Percentiles rank a stretch among this genome's conserved stretches.
phyloP scores from a whole-genome alignment of 164 flowering plant species.

The Vitis vinifera region ASM3070453v1 NC_081821.1:9679501-9680000 shows the following conservation, averaged over 20 bases:
- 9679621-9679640: constrained; percentile 93
- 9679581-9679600: constrained; percentile 96
- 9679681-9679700: constrained; percentile 46
- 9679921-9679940: constrained; percentile 9
- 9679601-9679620: constrained; percentile 95
- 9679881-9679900: constrained; percentile 8
- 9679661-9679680: constrained; percentile 70
- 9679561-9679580: constrained; percentile 96
- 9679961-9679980: neutral
- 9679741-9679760: constrained; percentile 72
- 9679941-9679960: neutral
- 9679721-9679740: constrained; percentile 61
- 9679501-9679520: constrained; percentile 1
- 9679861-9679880: constrained; percentile 1
- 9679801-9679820: constrained; percentile 29
- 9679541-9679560: constrained; percentile 99
- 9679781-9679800: constrained; percentile 52
- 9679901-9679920: neutral
- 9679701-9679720: constrained; percentile 52
- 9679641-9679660: constrained; percentile 93
- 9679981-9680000: no score
- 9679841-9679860: constrained; percentile 28
- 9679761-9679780: constrained; percentile 75
- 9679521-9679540: constrained; percentile 66
- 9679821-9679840: constrained; percentile 54